Evolutionary conservation across 1,284 basidiomycete species (phyloP), one percentile per base, ranked within the genome.

Genomic region (Lignosus rhinocerotis): DNA sequence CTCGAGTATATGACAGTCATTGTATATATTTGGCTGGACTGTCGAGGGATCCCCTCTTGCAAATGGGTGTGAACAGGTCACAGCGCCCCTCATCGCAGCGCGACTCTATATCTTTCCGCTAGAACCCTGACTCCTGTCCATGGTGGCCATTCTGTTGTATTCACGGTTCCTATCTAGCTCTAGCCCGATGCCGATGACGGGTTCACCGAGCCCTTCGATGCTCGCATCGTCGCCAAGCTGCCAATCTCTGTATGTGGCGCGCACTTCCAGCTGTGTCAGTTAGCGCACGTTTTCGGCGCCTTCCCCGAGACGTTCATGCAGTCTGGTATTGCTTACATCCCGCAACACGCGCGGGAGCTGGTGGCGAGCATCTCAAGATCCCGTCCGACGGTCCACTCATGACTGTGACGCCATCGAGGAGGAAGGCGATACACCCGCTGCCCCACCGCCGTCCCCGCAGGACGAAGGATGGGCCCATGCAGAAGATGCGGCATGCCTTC

Each of bases 251-350:
- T 16, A 2, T 16, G 31, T 9, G 56, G 58, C 17, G 69, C 69
- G 8, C 67, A 70, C 16, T 33, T 52, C 12, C 60, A 74, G 57
- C 64, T 76, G 7, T 25, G 59, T 8, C 60, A 72, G 34, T 81
- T 84, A 64, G 79, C 76, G 1, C 51, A 56, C 6, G 78, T 76
- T 30, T 83, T 81, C 62, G 71, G 76, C 62, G 45, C 49, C 5
- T 79, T 84, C 65, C 77, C 78, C 2, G 45, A 60, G 14, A 75
- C 80, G 58, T 70, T 84, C 47, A 77, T 74, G 58, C 77, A 82
- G 56, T 80, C 75, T 75, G 77, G 66, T 58, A 6, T 30, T 17
- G 12, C 16, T 17, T 10, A n/a, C 33, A 14, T 42, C 10, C 6
- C 17, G 14, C 2, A 25, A 7, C 17, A 25, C 48, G 34, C 19